These are phyloP conservation scores for Botrytis paeoniae DNA, from an alignment of 2,329 filamentous ascomycete genomes.

Conservation along the genomic window DNA sequence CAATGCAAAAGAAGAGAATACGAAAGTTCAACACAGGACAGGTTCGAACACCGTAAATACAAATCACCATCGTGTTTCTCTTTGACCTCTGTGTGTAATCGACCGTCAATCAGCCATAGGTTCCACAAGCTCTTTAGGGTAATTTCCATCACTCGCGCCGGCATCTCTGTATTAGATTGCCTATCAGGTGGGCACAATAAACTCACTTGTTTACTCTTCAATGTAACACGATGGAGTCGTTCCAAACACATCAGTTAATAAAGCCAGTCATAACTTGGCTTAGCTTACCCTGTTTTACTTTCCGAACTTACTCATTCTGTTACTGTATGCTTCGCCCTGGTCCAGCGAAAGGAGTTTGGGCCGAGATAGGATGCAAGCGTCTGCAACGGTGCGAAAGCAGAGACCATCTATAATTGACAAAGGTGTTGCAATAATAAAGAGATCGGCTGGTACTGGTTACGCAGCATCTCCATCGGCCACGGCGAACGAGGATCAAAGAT, in stretches of 20 bases:
- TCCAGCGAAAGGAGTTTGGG: constrained; percentile 7
- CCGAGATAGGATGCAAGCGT: constrained; percentile 28
- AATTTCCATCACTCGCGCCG: constrained; percentile 8
- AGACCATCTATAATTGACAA: background rate
- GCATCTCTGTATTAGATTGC: constrained; percentile 10
- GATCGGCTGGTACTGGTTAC: constrained; percentile 1
- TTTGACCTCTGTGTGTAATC: constrained; percentile 13
- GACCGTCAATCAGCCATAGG: constrained; percentile 18
- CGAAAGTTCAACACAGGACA: background rate
- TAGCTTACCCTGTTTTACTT: constrained; percentile 6
- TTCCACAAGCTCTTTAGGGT: constrained; percentile 10
- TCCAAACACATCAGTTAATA: constrained; percentile 15
- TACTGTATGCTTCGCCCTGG: constrained; percentile 3
- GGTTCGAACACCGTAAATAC: background rate
- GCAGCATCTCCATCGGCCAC: background rate
- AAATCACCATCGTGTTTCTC: constrained; percentile 3
- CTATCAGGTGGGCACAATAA: constrained; percentile 16
- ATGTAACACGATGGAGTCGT: constrained; percentile 10
- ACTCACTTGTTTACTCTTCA: background rate
- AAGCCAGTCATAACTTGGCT: constrained; percentile 3
- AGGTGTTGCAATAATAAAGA: background rate
- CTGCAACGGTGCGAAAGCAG: constrained; percentile 27
- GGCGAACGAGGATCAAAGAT: constrained; percentile 24
- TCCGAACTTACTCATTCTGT: background rate
- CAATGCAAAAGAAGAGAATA: background rate